Base-by-base conservation (phyloP, 129 eudicot species). In the Tagetes patula region DNA sequence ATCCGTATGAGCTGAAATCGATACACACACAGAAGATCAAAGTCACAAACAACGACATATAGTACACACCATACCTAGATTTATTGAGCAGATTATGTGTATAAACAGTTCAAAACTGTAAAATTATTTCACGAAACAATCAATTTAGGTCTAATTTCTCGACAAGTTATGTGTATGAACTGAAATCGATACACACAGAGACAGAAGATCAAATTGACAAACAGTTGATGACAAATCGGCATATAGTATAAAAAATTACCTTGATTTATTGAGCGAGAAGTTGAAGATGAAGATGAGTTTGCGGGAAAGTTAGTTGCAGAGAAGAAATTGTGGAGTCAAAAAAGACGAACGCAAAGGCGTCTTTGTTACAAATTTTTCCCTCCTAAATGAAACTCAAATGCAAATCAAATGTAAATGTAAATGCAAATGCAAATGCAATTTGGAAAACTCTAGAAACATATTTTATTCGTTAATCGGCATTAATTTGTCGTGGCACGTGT, bases 361-460 rank as follows among this genome's bases (percentile, higher is more conserved):
- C 33, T 54, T 54, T 20, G 60, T 54, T 54, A 27, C 60, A 14
- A 54, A 27, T 67, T 20, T 27, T 54, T 54, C 60, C 60, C 60
- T 54, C 60, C 58, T 20, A 54, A 53, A 54, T 54, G 60, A 20
- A 20, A 54, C 60, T 54, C 10, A 54, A 74, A 68, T 82, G 66
- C 66, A 76, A 70, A 81, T 77, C 45, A 67, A 76, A 76, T 76
- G 84, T 55, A 72, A 59, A 60, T 77, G 76, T 58, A 66, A 77
- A 82, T 82, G 59, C 60, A 74, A 61, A 62, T 78, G 80, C 31
- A 67, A 75, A 69, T 73, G 60, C 3, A 2, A 9, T 66, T 48
- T 54, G 56, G 76, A 61, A 60, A 59, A 20, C 50, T 70, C 77
- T 61, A 70, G 67, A 62, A 70, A 32, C 42, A 42, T 20, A 31